Base-by-base conservation (phyloP, 169 alveolate species). In the Cryptosporidium parvum region DNA sequence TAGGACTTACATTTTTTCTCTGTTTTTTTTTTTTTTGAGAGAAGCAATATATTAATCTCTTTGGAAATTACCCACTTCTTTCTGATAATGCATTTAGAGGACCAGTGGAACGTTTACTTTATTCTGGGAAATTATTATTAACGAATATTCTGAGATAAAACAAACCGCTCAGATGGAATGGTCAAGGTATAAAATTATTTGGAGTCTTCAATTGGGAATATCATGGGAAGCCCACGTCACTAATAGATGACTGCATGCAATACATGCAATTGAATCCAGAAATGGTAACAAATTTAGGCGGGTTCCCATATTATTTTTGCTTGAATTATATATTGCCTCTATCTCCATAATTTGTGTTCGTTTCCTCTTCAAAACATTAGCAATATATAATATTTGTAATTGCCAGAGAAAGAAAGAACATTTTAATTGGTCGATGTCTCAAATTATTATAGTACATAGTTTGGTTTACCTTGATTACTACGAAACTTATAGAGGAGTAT, bases 31-130 rank as follows among this genome's bases (percentile, higher is more conserved):
- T 65, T n/a, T 65, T 37, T 37, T 37, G 71, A 33, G 33, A 65
- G 29, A 37, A n/a, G 31, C 23, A 33, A 26, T 65, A 65, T 65
- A 65, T 65, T n/a, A 23, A 31, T 31, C 23, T 33, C 42, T 35
- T 65, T 65, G 48, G 72, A n/a, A 3, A 65, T 35, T 26, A 37
- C 48, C 48, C 72, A 33, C 51, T 65, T 65, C 72, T 65, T 65
- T 65, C 42, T 65, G 72, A 65, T 37, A 26, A 65, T 29, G 42
- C 42, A 65, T 65, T 35, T 3, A 65, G 51, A 31, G 72, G 51
- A 29, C 72, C 48, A 16, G n/a, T 65, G 72, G 53, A 65, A 26
- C 33, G 69, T 59, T 59, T 59, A 12, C 69, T 59, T 59, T 35
- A 31, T 31, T 59, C 21, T 48, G 56, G 56, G 56, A 48, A 45